A percentile compares a stretch with the other conserved stretches of the same genome.
Evolutionary conservation across 2,329 filamentous ascomycete species (phyloP).

Genomic region (Cytospora piceae): DNA sequence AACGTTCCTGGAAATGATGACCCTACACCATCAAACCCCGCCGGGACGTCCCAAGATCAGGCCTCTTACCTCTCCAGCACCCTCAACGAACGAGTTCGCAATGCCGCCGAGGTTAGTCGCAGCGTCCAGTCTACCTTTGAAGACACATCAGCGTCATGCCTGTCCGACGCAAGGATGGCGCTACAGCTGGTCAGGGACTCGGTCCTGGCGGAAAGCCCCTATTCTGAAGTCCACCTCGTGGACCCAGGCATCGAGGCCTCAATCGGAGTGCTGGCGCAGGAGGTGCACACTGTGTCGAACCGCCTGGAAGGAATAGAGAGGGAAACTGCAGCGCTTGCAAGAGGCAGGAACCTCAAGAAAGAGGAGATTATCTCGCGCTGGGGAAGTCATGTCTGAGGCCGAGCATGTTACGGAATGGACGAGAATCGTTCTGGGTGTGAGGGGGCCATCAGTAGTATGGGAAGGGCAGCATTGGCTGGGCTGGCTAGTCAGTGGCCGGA

Average conservation of each 20-base stretch:
- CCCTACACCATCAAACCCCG: conserved; percentile 29
- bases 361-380: conserved; percentile 54
- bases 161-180: conserved; percentile 53
- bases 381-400: conserved; percentile 34
- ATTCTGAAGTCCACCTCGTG: conserved; percentile 50
- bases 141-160: conserved; percentile 42
- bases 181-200: conserved; percentile 55
- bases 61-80: conserved; percentile 11
- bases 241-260: conserved; percentile 58
- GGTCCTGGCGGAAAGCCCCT: conserved; percentile 57
- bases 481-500: neutral
- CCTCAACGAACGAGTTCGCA: conserved; percentile 20
- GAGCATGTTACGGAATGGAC: neutral
- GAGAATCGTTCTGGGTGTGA: neutral
- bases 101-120: conserved; percentile 44
- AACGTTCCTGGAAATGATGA: conserved; percentile 42
- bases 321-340: conserved; percentile 40
- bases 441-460: neutral
- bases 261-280: conserved; percentile 51
- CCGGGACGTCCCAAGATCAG: conserved; percentile 29
- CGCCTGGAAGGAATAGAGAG: conserved; percentile 45
- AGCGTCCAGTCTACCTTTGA: conserved; percentile 58
- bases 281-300: conserved; percentile 47
- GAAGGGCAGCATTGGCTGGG: neutral
- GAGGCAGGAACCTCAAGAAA: conserved; percentile 49